Conservation (phyloP, 2,329 filamentous ascomycete genomes). For the Beauveria varroae region DNA sequence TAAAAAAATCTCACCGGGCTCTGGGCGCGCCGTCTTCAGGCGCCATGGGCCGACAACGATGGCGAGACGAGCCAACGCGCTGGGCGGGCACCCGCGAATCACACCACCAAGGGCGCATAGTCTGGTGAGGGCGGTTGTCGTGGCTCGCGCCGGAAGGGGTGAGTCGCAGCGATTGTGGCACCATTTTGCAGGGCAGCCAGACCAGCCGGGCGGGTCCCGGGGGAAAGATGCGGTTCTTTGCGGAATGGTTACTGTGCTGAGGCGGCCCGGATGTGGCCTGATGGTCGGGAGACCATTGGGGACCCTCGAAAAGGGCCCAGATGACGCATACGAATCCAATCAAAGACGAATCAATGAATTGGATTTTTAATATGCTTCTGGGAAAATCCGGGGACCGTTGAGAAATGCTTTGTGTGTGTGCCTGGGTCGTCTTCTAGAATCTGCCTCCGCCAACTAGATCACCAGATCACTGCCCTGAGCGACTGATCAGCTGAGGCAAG, state of each 20-base stretch:
- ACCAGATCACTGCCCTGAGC: not conserved
- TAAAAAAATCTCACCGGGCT: not conserved
- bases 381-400: not conserved
- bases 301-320: not conserved
- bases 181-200: not conserved
- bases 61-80: not conserved
- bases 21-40: not conserved
- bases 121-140: not conserved
- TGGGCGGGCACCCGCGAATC: not conserved
- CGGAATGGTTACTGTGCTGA: not conserved
- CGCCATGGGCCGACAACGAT: not conserved
- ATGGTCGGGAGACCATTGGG: not conserved
- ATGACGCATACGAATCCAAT: not conserved
- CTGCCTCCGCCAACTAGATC: not conserved
- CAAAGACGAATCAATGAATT: not conserved
- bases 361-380: not conserved
- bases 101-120: conserved; percentile 1
- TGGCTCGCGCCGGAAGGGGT: not conserved
- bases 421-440: not conserved
- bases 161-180: conserved; percentile 6
- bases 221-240: not conserved
- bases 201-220: not conserved
- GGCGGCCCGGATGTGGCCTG: not conserved
- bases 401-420: no score
- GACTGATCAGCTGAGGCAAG: not conserved